Conservation (phyloP, 2,329 filamentous ascomycete species). For the Verticillium isaacii region DNA sequence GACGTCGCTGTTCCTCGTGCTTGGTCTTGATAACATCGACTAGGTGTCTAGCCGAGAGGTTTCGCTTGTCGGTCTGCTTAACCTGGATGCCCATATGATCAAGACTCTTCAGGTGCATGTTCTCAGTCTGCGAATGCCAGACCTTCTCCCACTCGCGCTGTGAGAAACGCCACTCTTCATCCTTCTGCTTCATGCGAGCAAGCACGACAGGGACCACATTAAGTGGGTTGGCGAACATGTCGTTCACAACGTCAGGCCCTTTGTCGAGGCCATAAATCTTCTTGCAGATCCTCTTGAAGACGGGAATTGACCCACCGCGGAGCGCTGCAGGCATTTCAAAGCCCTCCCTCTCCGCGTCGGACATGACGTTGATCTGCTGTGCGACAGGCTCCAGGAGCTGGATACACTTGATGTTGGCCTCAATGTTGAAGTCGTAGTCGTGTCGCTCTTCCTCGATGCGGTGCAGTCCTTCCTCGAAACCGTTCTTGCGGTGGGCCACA, state of each 20-base stretch:
- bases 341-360: constrained; percentile 61
- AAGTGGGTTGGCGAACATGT: constrained; percentile 80
- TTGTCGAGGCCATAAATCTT: constrained; percentile 86
- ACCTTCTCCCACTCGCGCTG: constrained; percentile 99
- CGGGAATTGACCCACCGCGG: constrained; percentile 89
- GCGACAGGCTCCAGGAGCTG: constrained; percentile 93
- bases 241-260: constrained; percentile 78
- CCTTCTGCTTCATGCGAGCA: constrained; percentile 87
- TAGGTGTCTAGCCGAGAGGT: constrained; percentile 84
- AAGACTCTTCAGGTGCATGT: constrained; percentile 91
- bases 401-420: constrained; percentile 90
- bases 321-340: constrained; percentile 81
- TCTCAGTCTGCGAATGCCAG: constrained; percentile 92
- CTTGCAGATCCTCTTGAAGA: constrained; percentile 95
- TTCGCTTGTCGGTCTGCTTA: constrained; percentile 85
- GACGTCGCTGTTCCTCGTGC: constrained; percentile 81
- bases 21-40: constrained; percentile 88
- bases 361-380: constrained; percentile 81
- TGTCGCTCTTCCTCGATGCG: constrained; percentile 97
- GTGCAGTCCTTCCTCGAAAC: constrained; percentile 89
- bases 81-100: constrained; percentile 94
- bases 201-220: constrained; percentile 85
- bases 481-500: constrained; percentile 95
- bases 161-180: constrained; percentile 96
- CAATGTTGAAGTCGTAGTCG: constrained; percentile 98